These are phyloP conservation scores for Coniochaeta ligniaria DNA, from an alignment of 2,329 filamentous ascomycete species.

Conservation along the genomic window DNA sequence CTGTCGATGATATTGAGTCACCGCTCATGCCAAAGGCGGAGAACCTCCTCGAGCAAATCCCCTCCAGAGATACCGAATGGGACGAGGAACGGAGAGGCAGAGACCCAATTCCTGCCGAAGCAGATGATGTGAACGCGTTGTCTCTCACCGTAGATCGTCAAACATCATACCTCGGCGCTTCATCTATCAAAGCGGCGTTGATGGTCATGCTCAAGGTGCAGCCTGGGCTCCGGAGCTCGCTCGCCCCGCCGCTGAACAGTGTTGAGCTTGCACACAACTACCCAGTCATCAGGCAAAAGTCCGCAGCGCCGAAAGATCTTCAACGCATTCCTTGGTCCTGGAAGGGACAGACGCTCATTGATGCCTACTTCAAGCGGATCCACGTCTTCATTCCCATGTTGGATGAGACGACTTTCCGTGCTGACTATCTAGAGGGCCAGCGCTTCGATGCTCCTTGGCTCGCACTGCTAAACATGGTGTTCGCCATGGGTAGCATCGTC, in stretches of 20 bases:
- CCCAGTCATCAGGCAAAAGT: slow-evolving; percentile 33
- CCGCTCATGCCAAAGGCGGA: slow-evolving; percentile 43
- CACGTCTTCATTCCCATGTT: slow-evolving; percentile 69
- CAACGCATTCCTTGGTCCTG: slow-evolving; percentile 49
- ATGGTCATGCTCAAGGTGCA: slow-evolving; percentile 60
- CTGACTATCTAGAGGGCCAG: slow-evolving; percentile 54
- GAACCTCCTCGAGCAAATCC: slow-evolving; percentile 60
- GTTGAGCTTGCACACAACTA: slow-evolving; percentile 39
- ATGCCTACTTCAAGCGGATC: slow-evolving; percentile 69
- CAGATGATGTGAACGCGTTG: slow-evolving; percentile 65
- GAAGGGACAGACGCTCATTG: slow-evolving; percentile 61
- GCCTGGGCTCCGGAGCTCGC: slow-evolving; percentile 35
- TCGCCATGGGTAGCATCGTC: slow-evolving; percentile 67
- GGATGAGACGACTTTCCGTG: slow-evolving; percentile 63
- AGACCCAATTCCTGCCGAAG: slow-evolving; percentile 53
- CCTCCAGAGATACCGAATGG: slow-evolving; percentile 55
- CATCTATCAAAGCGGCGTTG: slow-evolving; percentile 67
- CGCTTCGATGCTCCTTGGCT: slow-evolving; percentile 64
- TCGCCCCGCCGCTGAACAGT: slow-evolving; percentile 38
- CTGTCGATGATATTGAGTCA: slow-evolving; percentile 40
- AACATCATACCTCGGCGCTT: slow-evolving; percentile 62
- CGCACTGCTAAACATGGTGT: slow-evolving; percentile 67
- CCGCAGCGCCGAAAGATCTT: slow-evolving; percentile 35
- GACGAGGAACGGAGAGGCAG: slow-evolving; percentile 54
- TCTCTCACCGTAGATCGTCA: slow-evolving; percentile 54